Evolutionary conservation across 140 eudicot genomes (phyloP), one percentile per base, ranked within the genome.

Genomic region (Stevia rebaudiana): DNA sequence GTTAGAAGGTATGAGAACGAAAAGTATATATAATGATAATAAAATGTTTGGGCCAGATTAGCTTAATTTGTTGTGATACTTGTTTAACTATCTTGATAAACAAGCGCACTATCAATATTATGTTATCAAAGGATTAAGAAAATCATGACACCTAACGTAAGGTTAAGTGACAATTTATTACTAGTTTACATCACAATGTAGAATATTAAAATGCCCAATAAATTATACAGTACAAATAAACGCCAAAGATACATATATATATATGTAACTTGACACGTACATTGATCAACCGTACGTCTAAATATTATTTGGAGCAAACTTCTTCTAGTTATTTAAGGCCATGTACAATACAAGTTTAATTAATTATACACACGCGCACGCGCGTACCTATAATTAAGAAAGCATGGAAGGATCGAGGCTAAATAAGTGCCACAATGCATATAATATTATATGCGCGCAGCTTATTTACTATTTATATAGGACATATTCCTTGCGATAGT

Each of bases 401-500:
- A 33, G 63, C 8, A 11, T 2, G 12, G 3, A 31, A 1, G n/a
- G n/a, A n/a, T n/a, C n/a, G n/a, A n/a, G 33, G 2, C 33, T 28
- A 28, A 4, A 2, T 4, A 28, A 28, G 3, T 42, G 63, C 63
- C 63, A 56, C 57, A 43, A 19, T 36, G 21, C 22, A 43, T 30
- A 42, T 11, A 19, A 11, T 44, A 37, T 33, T 1, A 28, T 28
- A 28, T 28, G 33, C 33, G 6, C 25, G 42, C 18, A 36, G 18
- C 75, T 50, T 65, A 65, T 30, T 73, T 56, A 65, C 64, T 51
- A 73, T 15, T 30, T 52, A 41, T 49, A 68, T 66, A 60, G 61
- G 8, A 8, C 4, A 21, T 19, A 59, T 24, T 50, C 55, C 74
- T 66, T 67, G 40, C 17, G 28, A 65, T 22, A 53, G 15, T 63